Percentiles rank a stretch among this genome's conserved stretches.
phyloP scores from a whole-genome alignment of 495 filamentous ascomycete species.

The Aspergillus sparsus region DNA sequence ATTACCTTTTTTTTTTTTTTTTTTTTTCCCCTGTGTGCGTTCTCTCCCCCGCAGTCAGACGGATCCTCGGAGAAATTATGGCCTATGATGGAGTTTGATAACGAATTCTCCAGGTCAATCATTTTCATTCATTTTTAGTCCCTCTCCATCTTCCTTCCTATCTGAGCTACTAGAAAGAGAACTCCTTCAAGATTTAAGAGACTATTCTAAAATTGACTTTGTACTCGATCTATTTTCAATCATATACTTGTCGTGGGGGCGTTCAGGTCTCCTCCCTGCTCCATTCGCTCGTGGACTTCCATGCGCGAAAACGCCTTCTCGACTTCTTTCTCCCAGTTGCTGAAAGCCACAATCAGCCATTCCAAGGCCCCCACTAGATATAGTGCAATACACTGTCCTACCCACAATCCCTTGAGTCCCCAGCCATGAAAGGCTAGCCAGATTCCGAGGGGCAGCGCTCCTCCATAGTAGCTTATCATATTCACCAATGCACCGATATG shows the following conservation, averaged over 20 bases:
- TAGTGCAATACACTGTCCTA: constrained; percentile 86
- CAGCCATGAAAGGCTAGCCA: constrained; percentile 88
- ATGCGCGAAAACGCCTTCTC: constrained; percentile 73
- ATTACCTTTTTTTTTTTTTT: not conserved
- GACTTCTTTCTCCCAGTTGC: constrained; percentile 79
- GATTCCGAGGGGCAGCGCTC: constrained; percentile 80
- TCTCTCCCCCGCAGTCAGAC: not conserved
- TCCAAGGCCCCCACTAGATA: constrained; percentile 80
- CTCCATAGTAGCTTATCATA: constrained; percentile 83
- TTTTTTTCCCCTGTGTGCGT: not conserved
- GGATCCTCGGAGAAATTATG: constrained; percentile 10
- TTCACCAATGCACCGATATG: constrained; percentile 90
- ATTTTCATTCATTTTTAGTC: not conserved
- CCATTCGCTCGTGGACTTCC: constrained; percentile 58
- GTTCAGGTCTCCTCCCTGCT: constrained; percentile 32
- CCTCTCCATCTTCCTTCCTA: constrained; percentile 19
- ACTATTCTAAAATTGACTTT: constrained; percentile 4
- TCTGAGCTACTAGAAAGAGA: constrained; percentile 12
- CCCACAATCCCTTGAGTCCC: constrained; percentile 82
- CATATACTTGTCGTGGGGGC: constrained; percentile 10
- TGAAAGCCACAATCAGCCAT: constrained; percentile 78
- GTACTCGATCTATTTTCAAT: constrained; percentile 5
- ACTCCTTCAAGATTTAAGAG: not conserved
- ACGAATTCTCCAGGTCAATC: not conserved
- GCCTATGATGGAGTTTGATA: constrained; percentile 7